Base-by-base conservation (phyloP, 352 stramenopile genomes). In the Elongisporangium senticosum region DNA sequence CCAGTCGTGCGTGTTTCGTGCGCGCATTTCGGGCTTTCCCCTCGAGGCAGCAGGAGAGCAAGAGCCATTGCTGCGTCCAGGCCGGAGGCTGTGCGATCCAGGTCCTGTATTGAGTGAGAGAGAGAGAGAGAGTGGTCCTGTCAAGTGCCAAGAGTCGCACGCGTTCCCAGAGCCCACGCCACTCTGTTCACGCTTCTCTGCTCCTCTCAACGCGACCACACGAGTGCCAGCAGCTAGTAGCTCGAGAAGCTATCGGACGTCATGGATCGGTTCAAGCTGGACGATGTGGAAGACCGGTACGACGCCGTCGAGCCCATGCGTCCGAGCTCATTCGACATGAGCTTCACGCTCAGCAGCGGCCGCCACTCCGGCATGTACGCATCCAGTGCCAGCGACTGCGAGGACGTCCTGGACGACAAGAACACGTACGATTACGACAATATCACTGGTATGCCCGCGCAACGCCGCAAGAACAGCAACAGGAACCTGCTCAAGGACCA, bases 251-350 rank as follows among this genome's bases (percentile, higher is more conserved):
- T 53, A 19, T 17, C 48, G 20, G 7, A 6, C 22, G 55, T 5
- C n/a, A 95, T 95, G 86, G 86, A 95, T 61, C 86, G 86, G 51
- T 95, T 95, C 71, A 69, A 77, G 52, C 62, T 90, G 11, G 79
- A 93, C 40, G 82, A 88, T 59, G 79, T 92, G 58, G 82, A 91
- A 57, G 74, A 86, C 55, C 72, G 68, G 50, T 90, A 83, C 50
- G 86, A 95, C 66, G 83, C 72, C 2, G 79, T 95, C 14, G 86
- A 93, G 72, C 86, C 86, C 51, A 86, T 93, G 72, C 86, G 86
- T 4, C 73, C 86, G n/a, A 92, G 86, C 62, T 93, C 83, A 26
- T 95, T 95, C 64, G 83, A 95, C 76, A 88, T 90, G 79, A 90
- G 80, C 63, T 92, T 92, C 70, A 90, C 79, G 28, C 79, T 91